Conservation (phyloP, 768 basidiomycete genomes). For the Cyclocybe aegerita region DNA sequence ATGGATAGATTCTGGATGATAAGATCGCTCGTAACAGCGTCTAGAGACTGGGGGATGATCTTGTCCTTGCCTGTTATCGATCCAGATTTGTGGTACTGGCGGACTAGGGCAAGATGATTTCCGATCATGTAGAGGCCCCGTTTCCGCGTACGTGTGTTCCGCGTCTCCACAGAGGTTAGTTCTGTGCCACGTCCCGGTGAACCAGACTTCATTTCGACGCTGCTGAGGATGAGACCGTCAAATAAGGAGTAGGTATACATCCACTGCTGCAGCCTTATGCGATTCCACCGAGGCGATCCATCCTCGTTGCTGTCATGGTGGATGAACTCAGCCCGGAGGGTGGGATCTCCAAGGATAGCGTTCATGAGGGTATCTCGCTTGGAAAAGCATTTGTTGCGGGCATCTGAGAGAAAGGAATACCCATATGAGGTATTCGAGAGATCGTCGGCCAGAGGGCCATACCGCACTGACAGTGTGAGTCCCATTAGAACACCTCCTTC, state of each 20-base stretch:
- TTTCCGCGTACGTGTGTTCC: conserved; percentile 8
- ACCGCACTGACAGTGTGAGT: conserved; percentile 2
- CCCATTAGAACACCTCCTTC: conserved; percentile 17
- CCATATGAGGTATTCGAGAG: conserved; percentile 8
- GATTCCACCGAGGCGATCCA: no score
- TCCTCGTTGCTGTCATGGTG: no score
- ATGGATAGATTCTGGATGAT: conserved; percentile 25
- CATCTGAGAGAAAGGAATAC: conserved; percentile 19
- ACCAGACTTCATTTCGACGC: no score
- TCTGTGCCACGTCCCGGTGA: no score
- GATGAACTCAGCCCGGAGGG: no score
- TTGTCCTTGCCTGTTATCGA: conserved; percentile 14
- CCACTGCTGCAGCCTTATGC: no score
- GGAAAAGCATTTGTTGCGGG: conserved; percentile 4
- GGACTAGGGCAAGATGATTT: conserved; percentile 11
- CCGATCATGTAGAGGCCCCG: conserved; percentile 16
- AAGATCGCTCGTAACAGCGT: conserved; percentile 20
- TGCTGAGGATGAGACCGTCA: no score
- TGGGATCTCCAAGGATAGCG: no score
- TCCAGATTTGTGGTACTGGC: conserved; percentile 16
- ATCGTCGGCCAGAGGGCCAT: conserved; percentile 17
- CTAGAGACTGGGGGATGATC: conserved; percentile 25
- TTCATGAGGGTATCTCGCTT: not conserved
- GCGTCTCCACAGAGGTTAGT: not conserved
- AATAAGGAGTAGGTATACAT: no score